Percentiles rank a stretch among this genome's conserved stretches.
Conservation (phyloP, 371 early-diverging fungal species). For the Chytridiales sp. region DNA sequence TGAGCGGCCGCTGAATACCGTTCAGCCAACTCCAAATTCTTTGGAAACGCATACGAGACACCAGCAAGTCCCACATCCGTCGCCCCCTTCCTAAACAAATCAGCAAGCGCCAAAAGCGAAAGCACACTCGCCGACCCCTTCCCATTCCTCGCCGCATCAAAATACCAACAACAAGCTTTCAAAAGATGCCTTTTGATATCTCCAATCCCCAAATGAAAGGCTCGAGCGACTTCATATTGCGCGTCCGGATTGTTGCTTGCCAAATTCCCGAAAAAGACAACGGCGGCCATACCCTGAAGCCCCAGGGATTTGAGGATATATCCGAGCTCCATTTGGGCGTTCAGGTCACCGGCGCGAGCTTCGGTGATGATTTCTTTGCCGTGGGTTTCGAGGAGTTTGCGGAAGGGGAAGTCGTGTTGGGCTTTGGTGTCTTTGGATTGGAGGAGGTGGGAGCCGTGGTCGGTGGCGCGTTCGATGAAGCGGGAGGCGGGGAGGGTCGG, state of each 20-base stretch:
- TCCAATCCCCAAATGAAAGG: slow-evolving; percentile 10
- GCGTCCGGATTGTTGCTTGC: slow-evolving; percentile 1
- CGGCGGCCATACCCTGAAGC: slow-evolving; percentile 2
- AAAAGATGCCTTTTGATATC: slow-evolving; percentile 9
- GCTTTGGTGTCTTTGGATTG: not conserved
- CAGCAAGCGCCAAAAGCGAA: slow-evolving; percentile 7
- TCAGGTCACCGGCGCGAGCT: slow-evolving; percentile 6
- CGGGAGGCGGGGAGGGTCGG: not conserved
- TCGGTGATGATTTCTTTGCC: not conserved
- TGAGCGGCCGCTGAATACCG: not conserved
- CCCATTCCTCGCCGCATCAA: not conserved
- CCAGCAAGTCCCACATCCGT: not conserved
- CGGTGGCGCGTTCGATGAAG: not conserved
- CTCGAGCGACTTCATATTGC: slow-evolving; percentile 13
- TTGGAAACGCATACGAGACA: not conserved
- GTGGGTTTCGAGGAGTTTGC: not conserved
- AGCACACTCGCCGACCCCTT: not conserved
- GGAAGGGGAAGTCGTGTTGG: not conserved
- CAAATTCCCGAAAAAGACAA: slow-evolving; percentile 15
- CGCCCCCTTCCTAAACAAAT: slow-evolving; percentile 1
- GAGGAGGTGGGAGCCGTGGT: not conserved
- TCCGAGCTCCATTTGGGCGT: slow-evolving; percentile 11
- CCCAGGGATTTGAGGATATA: slow-evolving; percentile 10
- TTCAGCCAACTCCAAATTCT: not conserved
- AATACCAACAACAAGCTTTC: slow-evolving; percentile 5